Percentiles rank a stretch among this genome's conserved stretches.
These are phyloP conservation scores for Boletus calvinii DNA, from an alignment of 1,284 basidiomycete genomes.

Conservation along the genomic window DNA sequence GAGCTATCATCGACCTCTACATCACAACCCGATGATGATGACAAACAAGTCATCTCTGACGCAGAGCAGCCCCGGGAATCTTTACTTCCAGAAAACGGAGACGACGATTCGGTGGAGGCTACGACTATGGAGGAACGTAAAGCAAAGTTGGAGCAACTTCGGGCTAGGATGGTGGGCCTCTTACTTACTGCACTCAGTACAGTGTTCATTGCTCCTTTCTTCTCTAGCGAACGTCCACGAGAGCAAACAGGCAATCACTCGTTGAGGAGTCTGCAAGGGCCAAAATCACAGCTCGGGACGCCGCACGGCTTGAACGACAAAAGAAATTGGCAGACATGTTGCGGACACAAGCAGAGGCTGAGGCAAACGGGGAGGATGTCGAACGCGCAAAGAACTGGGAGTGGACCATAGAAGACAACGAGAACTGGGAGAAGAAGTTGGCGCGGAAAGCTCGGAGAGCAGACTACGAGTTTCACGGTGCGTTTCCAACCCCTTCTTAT, in stretches of 20 bases:
- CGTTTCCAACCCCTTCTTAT: conserved; percentile 27
- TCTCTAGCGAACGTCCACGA: conserved; percentile 67
- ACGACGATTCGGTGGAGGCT: conserved; percentile 17
- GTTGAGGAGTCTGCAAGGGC: conserved; percentile 79
- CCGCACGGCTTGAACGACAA: conserved; percentile 81
- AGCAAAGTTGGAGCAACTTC: conserved; percentile 73
- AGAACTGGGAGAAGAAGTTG: conserved; percentile 32
- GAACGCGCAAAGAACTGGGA: conserved; percentile 46
- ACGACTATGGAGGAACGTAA: conserved; percentile 71
- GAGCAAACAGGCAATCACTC: conserved; percentile 80
- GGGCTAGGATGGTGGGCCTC: conserved; percentile 71
- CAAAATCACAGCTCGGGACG: conserved; percentile 74
- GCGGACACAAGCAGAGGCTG: conserved; percentile 83
- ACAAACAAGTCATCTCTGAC: neutral
- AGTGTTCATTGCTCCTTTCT: neutral
- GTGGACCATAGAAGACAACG: conserved; percentile 32
- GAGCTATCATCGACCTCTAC: conserved; percentile 6
- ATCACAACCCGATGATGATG: conserved; percentile 1
- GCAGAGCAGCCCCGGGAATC: conserved; percentile 5
- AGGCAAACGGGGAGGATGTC: conserved; percentile 85
- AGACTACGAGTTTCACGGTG: conserved; percentile 80
- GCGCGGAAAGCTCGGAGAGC: conserved; percentile 50
- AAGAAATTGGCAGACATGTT: conserved; percentile 87
- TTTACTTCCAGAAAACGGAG: conserved; percentile 9
- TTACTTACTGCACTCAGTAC: neutral